phyloP scores from a whole-genome alignment of 352 stramenopile species.

The Phytophthora citricola region DNA sequence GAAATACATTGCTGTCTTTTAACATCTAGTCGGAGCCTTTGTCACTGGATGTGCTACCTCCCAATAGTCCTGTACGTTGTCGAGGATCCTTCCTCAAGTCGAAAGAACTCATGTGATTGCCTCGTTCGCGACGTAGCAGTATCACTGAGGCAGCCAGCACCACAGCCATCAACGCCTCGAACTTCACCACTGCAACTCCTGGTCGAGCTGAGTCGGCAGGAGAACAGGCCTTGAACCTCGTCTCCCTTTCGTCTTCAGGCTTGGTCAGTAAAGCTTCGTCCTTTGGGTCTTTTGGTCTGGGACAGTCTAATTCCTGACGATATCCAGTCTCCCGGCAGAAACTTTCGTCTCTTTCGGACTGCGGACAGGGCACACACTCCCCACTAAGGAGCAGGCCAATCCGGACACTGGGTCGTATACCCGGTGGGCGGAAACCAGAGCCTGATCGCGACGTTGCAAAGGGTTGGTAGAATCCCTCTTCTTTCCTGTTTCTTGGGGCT shows the following conservation, averaged over 20 bases:
- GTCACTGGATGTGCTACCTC: conserved; percentile 23
- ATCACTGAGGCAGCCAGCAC: conserved; percentile 52
- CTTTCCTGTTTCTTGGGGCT: background rate
- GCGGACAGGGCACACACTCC: conserved; percentile 60
- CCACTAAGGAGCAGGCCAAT: conserved; percentile 61
- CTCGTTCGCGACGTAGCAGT: conserved; percentile 64
- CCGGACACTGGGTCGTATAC: conserved; percentile 72
- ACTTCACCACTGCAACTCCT: conserved; percentile 61
- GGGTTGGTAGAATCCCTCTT: conserved; percentile 35
- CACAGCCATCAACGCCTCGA: conserved; percentile 70
- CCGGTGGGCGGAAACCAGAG: conserved; percentile 43
- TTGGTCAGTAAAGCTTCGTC: conserved; percentile 26
- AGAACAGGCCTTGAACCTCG: conserved; percentile 64
- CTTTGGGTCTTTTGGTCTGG: conserved; percentile 34
- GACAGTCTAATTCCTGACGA: conserved; percentile 73
- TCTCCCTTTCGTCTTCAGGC: conserved; percentile 39
- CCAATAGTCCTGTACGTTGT: conserved; percentile 55
- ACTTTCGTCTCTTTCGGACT: conserved; percentile 68
- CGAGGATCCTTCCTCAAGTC: conserved; percentile 73
- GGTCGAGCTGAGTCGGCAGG: conserved; percentile 46
- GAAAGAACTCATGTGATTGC: conserved; percentile 84
- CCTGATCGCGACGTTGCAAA: conserved; percentile 38
- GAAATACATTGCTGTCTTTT: conserved; percentile 35
- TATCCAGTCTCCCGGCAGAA: conserved; percentile 76
- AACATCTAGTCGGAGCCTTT: conserved; percentile 53